Conservation (phyloP, 495 filamentous ascomycete genomes). For the Tuber magnatum region DNA sequence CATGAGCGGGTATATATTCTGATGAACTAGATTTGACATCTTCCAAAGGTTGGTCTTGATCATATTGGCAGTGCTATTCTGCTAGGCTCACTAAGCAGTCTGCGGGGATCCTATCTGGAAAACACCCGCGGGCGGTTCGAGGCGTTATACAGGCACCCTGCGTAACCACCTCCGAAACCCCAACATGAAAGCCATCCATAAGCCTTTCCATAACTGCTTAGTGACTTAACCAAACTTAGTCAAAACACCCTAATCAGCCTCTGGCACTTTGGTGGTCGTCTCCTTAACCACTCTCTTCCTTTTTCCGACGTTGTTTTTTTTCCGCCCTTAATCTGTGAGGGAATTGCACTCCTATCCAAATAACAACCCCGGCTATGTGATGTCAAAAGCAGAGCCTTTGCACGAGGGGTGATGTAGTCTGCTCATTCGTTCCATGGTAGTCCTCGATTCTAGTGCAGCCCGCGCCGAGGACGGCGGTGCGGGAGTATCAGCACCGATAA, state of each 20-base stretch:
- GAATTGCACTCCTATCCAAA: not conserved
- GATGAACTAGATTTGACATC: not conserved
- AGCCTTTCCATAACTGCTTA: not conserved
- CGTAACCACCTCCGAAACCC: not conserved
- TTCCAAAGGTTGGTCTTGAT: not conserved
- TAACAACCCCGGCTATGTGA: no score
- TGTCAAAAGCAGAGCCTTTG: not conserved
- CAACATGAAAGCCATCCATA: not conserved
- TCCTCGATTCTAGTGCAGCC: not conserved
- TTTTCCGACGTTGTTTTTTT: not conserved
- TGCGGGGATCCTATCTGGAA: not conserved
- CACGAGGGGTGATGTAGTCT: not conserved
- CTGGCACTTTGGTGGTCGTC: not conserved
- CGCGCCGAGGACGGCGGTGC: not conserved
- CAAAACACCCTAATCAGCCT: not conserved
- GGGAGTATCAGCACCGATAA: not conserved
- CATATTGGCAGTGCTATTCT: not conserved
- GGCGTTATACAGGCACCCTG: not conserved
- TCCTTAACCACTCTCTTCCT: not conserved
- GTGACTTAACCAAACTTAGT: not conserved
- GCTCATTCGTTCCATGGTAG: not conserved
- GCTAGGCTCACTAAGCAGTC: not conserved
- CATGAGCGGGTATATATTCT: not conserved
- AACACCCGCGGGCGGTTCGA: not conserved
- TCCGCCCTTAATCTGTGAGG: not conserved